Percentiles rank a stretch among this genome's conserved stretches.
phyloP scores from a whole-genome alignment of 768 basidiomycete species.

The Glaciozyma antarctica region DNA sequence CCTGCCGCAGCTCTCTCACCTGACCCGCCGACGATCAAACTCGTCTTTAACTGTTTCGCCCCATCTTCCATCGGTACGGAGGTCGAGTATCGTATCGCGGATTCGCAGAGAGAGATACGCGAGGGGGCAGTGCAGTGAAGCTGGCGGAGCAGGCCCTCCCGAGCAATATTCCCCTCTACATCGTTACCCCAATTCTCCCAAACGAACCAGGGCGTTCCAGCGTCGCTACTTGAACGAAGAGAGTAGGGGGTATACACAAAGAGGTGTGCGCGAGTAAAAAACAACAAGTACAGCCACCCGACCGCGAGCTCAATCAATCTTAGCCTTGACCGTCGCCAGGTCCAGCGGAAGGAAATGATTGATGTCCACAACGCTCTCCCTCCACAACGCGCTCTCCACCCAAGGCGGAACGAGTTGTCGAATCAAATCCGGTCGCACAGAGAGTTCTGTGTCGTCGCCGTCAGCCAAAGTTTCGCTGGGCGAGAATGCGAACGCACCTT shows the following conservation, averaged over 20 bases:
- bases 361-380: slow-evolving; percentile 69
- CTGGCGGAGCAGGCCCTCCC: too few relatives aligned
- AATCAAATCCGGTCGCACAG: slow-evolving; percentile 87
- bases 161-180: too few relatives aligned
- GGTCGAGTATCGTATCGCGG: too few relatives aligned
- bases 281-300: too few relatives aligned
- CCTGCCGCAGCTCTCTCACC: too few relatives aligned
- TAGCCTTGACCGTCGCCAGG: not conserved
- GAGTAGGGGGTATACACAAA: not conserved
- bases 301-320: slow-evolving; percentile 6
- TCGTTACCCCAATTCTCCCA: too few relatives aligned
- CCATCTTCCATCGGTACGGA: too few relatives aligned
- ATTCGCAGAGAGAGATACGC: too few relatives aligned
- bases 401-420: slow-evolving; percentile 77
- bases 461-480: not conserved
- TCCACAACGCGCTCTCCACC: slow-evolving; percentile 68
- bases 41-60: too few relatives aligned
- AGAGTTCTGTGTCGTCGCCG: slow-evolving; percentile 58
- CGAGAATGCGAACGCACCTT: slow-evolving; percentile 53
- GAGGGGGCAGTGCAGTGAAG: too few relatives aligned
- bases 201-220: too few relatives aligned
- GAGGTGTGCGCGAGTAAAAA: not conserved
- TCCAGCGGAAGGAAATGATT: slow-evolving; percentile 73
- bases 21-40: too few relatives aligned
- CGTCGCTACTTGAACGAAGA: not conserved